A percentile compares a stretch with the other conserved stretches of the same genome.
phyloP scores from a whole-genome alignment of 139 green algal species.

The Pleodorina starrii region DNA sequence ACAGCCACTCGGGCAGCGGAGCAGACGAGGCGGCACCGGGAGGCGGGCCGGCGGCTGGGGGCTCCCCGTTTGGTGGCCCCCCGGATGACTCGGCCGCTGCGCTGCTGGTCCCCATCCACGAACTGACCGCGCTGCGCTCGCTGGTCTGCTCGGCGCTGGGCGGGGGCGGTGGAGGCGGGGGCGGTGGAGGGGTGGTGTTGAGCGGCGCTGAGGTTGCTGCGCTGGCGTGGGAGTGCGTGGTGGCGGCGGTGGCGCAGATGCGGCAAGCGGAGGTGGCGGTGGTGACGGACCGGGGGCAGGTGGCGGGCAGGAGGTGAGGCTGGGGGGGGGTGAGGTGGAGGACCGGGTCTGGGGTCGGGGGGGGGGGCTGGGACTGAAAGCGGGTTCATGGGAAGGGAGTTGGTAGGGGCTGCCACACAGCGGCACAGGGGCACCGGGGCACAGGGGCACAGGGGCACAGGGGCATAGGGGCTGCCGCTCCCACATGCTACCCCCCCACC shows the following conservation, averaged over 20 bases:
- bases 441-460: too few relatives aligned
- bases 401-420: too few relatives aligned
- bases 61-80: neutral
- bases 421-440: neutral
- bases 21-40: neutral
- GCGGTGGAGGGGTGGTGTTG: neutral
- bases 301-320: neutral
- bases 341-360: neutral
- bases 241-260: neutral
- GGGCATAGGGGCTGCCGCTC: too few relatives aligned
- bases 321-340: neutral
- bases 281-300: conserved; percentile 15
- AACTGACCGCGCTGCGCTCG: conserved; percentile 1
- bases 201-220: neutral
- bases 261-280: conserved; percentile 24
- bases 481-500: too few relatives aligned
- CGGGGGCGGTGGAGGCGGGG: neutral
- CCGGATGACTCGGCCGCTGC: neutral
- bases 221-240: neutral
- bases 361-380: too few relatives aligned
- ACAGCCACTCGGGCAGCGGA: neutral
- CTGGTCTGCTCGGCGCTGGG: neutral
- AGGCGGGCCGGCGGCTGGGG: neutral
- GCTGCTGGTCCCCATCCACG: conserved; percentile 32
- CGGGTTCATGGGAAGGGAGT: too few relatives aligned